Evolutionary conservation across 2,329 filamentous ascomycete genomes (phyloP), one percentile per base, ranked within the genome.

Genomic region (Microdochium nivale): DNA sequence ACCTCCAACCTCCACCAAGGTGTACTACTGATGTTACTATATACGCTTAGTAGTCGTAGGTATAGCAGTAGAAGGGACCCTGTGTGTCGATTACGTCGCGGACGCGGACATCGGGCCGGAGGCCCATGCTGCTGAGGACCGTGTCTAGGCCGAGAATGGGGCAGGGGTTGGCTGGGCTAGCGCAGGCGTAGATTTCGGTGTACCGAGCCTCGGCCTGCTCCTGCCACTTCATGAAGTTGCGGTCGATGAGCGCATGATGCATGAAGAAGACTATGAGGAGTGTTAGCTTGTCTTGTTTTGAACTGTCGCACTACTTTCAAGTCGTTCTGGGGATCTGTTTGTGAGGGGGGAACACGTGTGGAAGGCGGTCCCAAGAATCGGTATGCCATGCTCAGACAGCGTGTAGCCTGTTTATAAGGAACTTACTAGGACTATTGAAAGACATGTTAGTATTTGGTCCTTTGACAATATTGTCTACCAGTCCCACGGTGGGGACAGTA

Each of bases 221-320:
- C 57, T 65, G 62, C 62, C 62, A 65, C 56, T 59, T 60, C 55
- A 55, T 56, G 60, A 63, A 61, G 19, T 53, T 55, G 52, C 63
- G 61, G 56, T 65, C 62, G 11, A 66, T 50, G 58, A 58, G 66
- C 32, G 61, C 43, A 55, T 66, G 64, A 60, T 66, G 64, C 62
- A 66, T 61, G 60, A 64, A 66, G 59, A 67, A 67, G n/a, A n/a
- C n/a, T n/a, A 54, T 35, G 51, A 63, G 64, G 59, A n/a, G n/a
- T n/a, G n/a, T n/a, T n/a, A n/a, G n/a, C n/a, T 13, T 44, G n/a
- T 7, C 7, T 44, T 44, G 21, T 21, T 24, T 30, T 30, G 27
- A 21, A 44, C 16, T 7, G n/a, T n/a, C n/a, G n/a, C n/a, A n/a
- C n/a, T n/a, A n/a, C n/a, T n/a, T n/a, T n/a, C n/a, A n/a, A n/a